phyloP scores from a whole-genome alignment of 179 eudicot genomes.

The Sideroxylon spinosum region DNA sequence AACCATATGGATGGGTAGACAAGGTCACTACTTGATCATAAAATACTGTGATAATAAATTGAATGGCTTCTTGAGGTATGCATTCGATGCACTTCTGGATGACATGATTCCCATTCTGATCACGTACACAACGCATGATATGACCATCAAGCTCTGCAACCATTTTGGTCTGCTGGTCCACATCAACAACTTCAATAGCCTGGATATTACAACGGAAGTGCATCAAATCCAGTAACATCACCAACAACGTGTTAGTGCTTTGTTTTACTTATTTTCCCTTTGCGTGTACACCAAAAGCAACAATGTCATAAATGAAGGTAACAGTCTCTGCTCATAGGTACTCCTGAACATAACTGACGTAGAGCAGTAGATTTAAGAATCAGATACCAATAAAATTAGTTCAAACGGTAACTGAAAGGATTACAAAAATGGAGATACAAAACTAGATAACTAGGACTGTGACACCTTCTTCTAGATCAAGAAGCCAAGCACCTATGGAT shows the following conservation, averaged over 20 bases:
- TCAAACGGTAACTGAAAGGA: not conserved
- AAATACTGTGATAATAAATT: conserved; percentile 76
- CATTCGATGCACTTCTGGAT: conserved; percentile 98
- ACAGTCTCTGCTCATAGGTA: not conserved
- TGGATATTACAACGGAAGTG: conserved; percentile 20
- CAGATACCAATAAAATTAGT: not conserved
- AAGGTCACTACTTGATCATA: conserved; percentile 88
- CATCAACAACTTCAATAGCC: conserved; percentile 98
- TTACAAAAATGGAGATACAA: too few species aligned
- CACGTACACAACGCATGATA: conserved; percentile 98
- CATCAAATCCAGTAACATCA: conserved; percentile 5
- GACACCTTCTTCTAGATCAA: not conserved
- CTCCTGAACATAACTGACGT: not conserved
- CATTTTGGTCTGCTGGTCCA: conserved; percentile 94
- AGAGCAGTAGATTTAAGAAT: not conserved
- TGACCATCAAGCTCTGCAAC: conserved; percentile 96
- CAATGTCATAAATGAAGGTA: not conserved
- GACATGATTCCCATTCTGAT: conserved; percentile 98
- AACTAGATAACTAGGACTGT: not conserved
- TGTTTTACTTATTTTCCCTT: not conserved
- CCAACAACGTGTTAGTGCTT: not conserved
- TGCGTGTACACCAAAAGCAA: not conserved
- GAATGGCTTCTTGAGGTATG: conserved; percentile 89
- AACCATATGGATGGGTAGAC: conserved; percentile 99
- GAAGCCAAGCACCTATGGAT: not conserved